phyloP scores from a whole-genome alignment of 306 rosid genomes.

The Geum urbanum region DNA sequence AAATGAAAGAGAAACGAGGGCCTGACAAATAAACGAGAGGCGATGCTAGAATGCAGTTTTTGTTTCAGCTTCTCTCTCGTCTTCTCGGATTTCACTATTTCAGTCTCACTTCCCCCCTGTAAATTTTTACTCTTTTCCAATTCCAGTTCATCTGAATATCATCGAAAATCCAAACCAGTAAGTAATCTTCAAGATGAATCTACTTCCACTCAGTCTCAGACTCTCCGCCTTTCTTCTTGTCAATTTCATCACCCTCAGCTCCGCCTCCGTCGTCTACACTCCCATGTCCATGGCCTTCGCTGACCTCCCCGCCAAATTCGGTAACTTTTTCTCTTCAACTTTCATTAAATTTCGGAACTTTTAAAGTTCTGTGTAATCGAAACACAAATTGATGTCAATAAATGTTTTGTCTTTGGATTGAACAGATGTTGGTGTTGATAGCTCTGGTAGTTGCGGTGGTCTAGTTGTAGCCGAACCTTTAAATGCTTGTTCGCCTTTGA shows the following conservation, averaged over 20 bases:
- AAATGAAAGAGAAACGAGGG: too few relatives aligned
- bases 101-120: background rate
- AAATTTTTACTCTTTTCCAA: background rate
- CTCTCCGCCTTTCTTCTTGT: slow-evolving; percentile 10
- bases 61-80: slow-evolving; percentile 6
- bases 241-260: background rate
- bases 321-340: slow-evolving; percentile 18
- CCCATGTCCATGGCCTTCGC: slow-evolving; percentile 21
- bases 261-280: slow-evolving; percentile 26
- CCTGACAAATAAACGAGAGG: too few relatives aligned
- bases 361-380: too few relatives aligned
- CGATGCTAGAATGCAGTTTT: too few relatives aligned
- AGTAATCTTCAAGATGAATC: background rate
- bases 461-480: slow-evolving; percentile 25
- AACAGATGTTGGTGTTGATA: slow-evolving; percentile 17
- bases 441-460: slow-evolving; percentile 34
- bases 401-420: background rate
- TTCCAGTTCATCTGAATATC: background rate
- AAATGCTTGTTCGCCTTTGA: slow-evolving; percentile 32
- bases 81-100: background rate
- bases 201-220: background rate
- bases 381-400: too few relatives aligned
- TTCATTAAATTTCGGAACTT: background rate
- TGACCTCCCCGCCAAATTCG: slow-evolving; percentile 44
- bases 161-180: background rate